Evolutionary conservation across 768 basidiomycete genomes (phyloP).

Genomic region (Amanita muscaria): DNA sequence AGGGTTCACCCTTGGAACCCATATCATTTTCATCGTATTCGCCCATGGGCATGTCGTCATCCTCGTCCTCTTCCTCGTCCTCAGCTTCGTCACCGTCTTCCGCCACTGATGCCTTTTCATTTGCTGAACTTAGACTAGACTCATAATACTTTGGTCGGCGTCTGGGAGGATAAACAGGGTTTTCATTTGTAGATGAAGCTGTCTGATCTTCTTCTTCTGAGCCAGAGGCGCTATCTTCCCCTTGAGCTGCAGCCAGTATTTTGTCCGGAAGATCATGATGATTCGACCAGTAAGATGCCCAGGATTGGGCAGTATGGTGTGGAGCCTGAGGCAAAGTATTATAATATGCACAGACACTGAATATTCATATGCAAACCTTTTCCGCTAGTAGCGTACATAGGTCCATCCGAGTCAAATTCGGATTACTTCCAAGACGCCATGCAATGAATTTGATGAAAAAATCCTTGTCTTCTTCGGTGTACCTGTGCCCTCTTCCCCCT

Average conservation of each 20-base stretch:
- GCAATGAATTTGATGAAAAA: constrained; percentile 60
- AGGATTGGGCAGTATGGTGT: constrained; percentile 54
- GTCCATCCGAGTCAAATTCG: constrained; percentile 42
- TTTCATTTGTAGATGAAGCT: constrained; percentile 14
- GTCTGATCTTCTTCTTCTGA: constrained; percentile 17
- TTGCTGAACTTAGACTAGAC: constrained; percentile 14
- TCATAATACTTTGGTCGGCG: constrained; percentile 19
- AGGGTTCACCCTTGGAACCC: constrained; percentile 41
- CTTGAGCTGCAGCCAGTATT: constrained; percentile 39
- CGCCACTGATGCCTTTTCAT: constrained; percentile 15
- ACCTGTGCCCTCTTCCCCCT: constrained; percentile 46
- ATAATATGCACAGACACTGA: background rate
- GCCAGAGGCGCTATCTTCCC: constrained; percentile 24
- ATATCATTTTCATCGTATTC: constrained; percentile 37
- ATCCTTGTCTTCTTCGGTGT: constrained; percentile 55
- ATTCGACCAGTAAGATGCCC: constrained; percentile 60
- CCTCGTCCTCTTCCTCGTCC: constrained; percentile 25
- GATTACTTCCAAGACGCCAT: constrained; percentile 51
- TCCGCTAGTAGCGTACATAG: constrained; percentile 46
- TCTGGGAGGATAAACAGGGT: constrained; percentile 10
- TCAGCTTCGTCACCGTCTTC: constrained; percentile 19
- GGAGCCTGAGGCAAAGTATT: constrained; percentile 38
- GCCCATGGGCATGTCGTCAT: constrained; percentile 24
- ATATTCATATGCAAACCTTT: constrained; percentile 34
- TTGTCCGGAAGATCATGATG: constrained; percentile 62